These are phyloP conservation scores for Pyrenophora teres DNA, from an alignment of 2,329 filamentous ascomycete species.

Conservation along the genomic window DNA sequence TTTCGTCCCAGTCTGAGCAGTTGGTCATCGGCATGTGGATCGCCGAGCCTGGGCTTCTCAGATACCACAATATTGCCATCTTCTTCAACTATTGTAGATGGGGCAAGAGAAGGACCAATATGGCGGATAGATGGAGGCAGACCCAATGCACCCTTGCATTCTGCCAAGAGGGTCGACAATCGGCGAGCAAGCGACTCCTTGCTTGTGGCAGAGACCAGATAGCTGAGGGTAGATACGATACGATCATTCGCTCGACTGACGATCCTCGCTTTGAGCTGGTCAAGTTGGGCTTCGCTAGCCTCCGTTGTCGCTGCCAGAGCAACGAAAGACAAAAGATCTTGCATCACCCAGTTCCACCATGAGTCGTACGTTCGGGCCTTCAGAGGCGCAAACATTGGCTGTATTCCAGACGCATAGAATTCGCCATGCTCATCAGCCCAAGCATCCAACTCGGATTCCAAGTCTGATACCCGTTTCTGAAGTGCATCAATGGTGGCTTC, in stretches of 20 bases:
- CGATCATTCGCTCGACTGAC: not conserved
- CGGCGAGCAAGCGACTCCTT: not conserved
- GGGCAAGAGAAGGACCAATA: not conserved
- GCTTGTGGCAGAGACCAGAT: not conserved
- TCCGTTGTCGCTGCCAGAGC: not conserved
- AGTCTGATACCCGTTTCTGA: slow-evolving; percentile 14
- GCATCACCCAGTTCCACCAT: slow-evolving; percentile 26
- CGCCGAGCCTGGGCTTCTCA: not conserved
- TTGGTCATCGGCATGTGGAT: not conserved
- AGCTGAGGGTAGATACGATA: not conserved
- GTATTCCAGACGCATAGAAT: slow-evolving; percentile 21
- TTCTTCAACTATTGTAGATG: not conserved
- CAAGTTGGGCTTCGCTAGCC: not conserved
- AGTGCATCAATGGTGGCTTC: slow-evolving; percentile 12
- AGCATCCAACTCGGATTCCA: slow-evolving; percentile 22
- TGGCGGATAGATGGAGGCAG: not conserved
- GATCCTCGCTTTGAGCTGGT: not conserved
- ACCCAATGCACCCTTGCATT: not conserved
- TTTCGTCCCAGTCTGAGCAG: not conserved
- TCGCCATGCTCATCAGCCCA: slow-evolving; percentile 24
- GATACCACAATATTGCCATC: not conserved
- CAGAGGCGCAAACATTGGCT: slow-evolving; percentile 18
- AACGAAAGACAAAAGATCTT: slow-evolving; percentile 20
- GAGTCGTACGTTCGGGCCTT: slow-evolving; percentile 25
- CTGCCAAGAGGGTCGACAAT: not conserved